Conservation (phyloP, 192 early-diverging fungal species). For the Coemansia aciculifera region DNA sequence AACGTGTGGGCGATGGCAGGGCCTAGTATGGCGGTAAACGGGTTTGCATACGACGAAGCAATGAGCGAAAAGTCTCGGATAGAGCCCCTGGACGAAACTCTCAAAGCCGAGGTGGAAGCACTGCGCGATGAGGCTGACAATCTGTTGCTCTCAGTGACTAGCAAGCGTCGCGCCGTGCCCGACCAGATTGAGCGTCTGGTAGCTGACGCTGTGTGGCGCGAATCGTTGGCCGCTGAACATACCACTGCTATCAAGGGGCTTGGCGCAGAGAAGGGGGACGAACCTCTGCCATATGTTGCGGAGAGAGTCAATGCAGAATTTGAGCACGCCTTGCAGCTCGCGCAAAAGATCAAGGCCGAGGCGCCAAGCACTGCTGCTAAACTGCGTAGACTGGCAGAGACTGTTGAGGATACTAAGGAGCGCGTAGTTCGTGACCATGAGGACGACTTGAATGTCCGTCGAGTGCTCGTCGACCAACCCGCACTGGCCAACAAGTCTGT, state of each 20-base stretch:
- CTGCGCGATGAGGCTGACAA: constrained; percentile 42
- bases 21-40: constrained; percentile 45
- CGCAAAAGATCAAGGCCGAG: constrained; percentile 7
- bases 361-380: constrained; percentile 15
- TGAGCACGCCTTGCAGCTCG: constrained; percentile 18
- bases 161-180: constrained; percentile 42
- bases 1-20: constrained; percentile 42
- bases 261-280: background rate
- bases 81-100: constrained; percentile 40
- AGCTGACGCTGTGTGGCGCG: constrained; percentile 33
- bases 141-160: constrained; percentile 33
- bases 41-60: constrained; percentile 43
- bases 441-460: background rate
- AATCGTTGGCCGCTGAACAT: constrained; percentile 41
- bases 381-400: constrained; percentile 14
- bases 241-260: constrained; percentile 28
- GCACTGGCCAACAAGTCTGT: background rate
- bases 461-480: background rate
- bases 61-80: constrained; percentile 39
- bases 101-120: constrained; percentile 35
- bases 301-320: constrained; percentile 44
- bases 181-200: constrained; percentile 44
- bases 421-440: background rate
- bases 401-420: constrained; percentile 17
- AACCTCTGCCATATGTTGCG: constrained; percentile 31